Evolutionary conservation across 2,329 filamentous ascomycete genomes (phyloP), one percentile per base, ranked within the genome.

Genomic region (Domatiomyces catenatus): DNA sequence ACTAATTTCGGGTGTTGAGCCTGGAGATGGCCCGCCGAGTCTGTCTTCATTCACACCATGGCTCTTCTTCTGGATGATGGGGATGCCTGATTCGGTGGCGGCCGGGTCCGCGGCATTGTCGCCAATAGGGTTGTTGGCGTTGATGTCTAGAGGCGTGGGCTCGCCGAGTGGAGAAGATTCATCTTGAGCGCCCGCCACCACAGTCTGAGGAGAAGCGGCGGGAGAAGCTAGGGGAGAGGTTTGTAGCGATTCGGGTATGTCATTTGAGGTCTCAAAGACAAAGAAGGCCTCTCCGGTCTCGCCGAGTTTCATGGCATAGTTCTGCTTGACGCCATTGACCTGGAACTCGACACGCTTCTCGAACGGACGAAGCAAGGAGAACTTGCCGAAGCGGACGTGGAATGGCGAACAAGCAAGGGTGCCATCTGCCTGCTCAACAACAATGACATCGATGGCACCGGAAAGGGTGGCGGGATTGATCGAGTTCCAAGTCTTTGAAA

Each of bases 281-380:
- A 98, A 98, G 71, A 98, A 98, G 22, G 92, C 92, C 71, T 98
- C 92, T 57, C 92, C 92, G 48, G 87, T 92, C 65, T 98, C 92
- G 44, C 92, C 92, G 18, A 98, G 76, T 71, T 98, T 98, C 92
- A 98, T 98, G 46, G 92, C 81, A 72, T 94, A 95, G 59, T 92
- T 76, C 66, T 94, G 88, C 69, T 92, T 93, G 54, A 77, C 71
- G 62, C 86, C 84, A 74, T 98, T 98, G 75, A 98, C 89, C 60
- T 78, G 79, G 71, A 98, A 98, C 69, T 96, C 89, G 62, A 98
- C 92, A 77, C 96, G 98, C 71, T 98, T 98, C 69, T 98, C 92
- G 53, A 83, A 95, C 0, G 92, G 92, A 19, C 92, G 84, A 62
- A 98, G 72, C 42, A 98, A 76, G 53, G 90, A 94, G 72, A 96